Evolutionary conservation across 2,329 filamentous ascomycete species (phyloP), one percentile per base, ranked within the genome.

Genomic region (Stachybotrys elegans): DNA sequence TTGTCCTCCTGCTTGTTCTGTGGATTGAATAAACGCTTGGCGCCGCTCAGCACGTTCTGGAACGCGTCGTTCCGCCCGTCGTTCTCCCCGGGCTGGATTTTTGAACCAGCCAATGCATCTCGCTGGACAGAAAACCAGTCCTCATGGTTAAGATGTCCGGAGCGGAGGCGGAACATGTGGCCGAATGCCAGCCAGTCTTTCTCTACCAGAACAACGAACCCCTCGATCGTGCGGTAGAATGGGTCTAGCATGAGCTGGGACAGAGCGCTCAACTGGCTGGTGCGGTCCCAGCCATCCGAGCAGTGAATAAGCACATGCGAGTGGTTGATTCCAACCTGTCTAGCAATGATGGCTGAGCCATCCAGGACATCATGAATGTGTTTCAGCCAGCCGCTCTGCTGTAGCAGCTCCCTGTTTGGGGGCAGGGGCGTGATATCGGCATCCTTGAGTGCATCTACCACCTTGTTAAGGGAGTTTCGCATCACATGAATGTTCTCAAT

Each of bases 401-500:
- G 77, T 22, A 98, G 76, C 4, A 86, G 70, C 27, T 96, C 89
- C 56, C 82, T 79, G 61, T 86, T 95, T 1, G 91, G 91, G 1
- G 88, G 82, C 23, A 96, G 68, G 2, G 86, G 81, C 1, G 88
- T 87, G 22, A 96, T 77, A 62, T 98, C 93, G 3, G 90, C 88
- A 54, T 97, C 92, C 60, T 95, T 96, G 57, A 98, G 71, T 4
- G 89, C 86, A 50, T 95, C 91, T 43, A 96, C 75, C 17, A 98
- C 86, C 53, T 85, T 92, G 54, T 86, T 84, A 25, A 98, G 73
- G 2, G 92, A 97, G 49, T 86, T 86, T 45, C 93, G 80, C 93
- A 98, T 98, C 49, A 96, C 90, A 59, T 98, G 93, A 48, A 98
- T 97, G 61, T 98, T 98, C 63, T 94, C 92, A 57, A 98, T 98